Percentiles rank a stretch among this genome's conserved stretches.
Conservation (phyloP, 2,329 filamentous ascomycete species). For the Hymenoscyphus salicellus region DNA sequence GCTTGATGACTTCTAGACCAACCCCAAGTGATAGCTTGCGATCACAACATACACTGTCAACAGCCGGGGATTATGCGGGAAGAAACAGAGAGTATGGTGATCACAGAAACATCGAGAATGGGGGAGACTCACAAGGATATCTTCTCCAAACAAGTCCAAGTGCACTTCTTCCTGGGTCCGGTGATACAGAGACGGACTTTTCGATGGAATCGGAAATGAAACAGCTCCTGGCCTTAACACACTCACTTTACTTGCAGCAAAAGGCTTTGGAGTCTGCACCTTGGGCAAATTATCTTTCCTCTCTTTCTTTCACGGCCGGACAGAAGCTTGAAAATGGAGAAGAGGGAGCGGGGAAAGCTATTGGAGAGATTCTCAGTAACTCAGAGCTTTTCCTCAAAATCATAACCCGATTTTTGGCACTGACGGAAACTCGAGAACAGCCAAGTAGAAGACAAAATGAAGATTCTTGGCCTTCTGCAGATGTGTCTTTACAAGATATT, state of each 20-base stretch:
- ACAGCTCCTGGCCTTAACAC: background rate
- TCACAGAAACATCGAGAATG: too few species aligned
- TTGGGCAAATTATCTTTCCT: background rate
- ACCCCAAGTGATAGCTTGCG: background rate
- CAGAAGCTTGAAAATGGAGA: background rate
- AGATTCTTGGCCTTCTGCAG: background rate
- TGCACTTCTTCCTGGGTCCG: background rate
- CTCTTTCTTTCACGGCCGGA: background rate
- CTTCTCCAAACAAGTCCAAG: too few species aligned
- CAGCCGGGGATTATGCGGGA: background rate
- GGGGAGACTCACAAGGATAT: background rate
- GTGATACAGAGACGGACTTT: background rate
- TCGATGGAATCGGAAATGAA: background rate
- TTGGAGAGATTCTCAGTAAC: conserved; percentile 6
- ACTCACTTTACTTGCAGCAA: background rate
- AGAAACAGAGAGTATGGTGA: too few species aligned
- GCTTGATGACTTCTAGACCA: background rate
- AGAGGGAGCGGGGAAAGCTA: background rate
- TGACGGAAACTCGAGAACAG: background rate
- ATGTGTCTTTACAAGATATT: background rate
- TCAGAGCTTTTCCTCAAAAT: background rate
- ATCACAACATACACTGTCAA: background rate
- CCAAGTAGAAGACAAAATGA: background rate
- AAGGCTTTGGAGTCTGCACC: background rate
- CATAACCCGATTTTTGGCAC: background rate